Evolutionary conservation across 192 early-diverging fungal genomes (phyloP), one percentile per base, ranked within the genome.

Genomic region (Coemansia biformis): DNA sequence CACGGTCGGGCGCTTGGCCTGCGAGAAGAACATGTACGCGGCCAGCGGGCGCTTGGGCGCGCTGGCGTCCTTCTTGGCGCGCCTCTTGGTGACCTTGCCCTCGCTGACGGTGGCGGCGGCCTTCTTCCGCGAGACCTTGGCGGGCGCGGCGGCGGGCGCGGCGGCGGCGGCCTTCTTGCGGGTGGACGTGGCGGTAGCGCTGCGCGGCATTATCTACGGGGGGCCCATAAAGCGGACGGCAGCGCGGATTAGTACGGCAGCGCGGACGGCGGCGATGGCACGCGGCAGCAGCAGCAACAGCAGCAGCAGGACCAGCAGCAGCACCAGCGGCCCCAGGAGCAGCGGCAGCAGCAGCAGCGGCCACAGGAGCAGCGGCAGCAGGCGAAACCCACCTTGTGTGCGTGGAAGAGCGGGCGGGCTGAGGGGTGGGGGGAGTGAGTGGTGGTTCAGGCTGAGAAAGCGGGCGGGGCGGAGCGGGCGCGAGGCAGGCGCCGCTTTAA

Each of bases 41-140:
- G 93, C 88, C 43, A 92, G 78, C 4, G 85, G 80, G 77, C 87
- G 87, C 81, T 96, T 96, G 74, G 93, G 93, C 13, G 85, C 86
- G 55, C 79, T 81, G 37, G 86, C 82, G 81, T 92, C 87, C 83
- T 96, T 92, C 46, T 71, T 74, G 66, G 72, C 65, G 54, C 73
- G 70, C 61, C 77, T 77, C 54, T 81, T 78, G 46, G 56, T 69
- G 38, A 48, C 48, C 73, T 76, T 77, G 40, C 54, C 47, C 47
- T 52, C 48, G 22, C 41, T 38, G 19, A 10, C 45, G 22, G 22
- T 13, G 28, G 21, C 37, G 19, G 47, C 9, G 15, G 39, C 48
- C 52, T 53, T 54, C 40, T 48, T 48, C 9, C 21, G 22, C 49
- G 30, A 32, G 49, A 29, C 18, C 1, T 47, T 21, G 3, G 55